Base-by-base conservation (phyloP, 768 basidiomycete genomes). In the Psilocybe cyanescens region DNA sequence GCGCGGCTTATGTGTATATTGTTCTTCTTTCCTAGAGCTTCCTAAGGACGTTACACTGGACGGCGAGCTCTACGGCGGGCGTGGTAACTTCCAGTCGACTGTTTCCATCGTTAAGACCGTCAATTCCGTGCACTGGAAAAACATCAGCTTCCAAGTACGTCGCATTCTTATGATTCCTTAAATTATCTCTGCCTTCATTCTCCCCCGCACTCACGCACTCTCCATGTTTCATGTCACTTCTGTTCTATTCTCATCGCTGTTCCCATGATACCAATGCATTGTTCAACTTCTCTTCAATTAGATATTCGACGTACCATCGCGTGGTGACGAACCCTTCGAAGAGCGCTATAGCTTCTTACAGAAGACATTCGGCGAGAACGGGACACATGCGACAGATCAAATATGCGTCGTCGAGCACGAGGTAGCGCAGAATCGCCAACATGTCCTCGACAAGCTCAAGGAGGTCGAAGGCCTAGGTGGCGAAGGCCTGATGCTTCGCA, bases 301-400 rank as follows among this genome's bases (percentile, higher is more conserved):
- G 83, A 76, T 86, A 50, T 87, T 87, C 61, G 86, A 87, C 65
- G 76, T 85, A 30, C 86, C 85, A 9, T 85, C 84, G 2, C 76
- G 74, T 17, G 79, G 75, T 16, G 61, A 74, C 0, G 71, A 78
- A 19, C 75, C 79, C 0, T 87, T 87, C 61, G 86, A 87, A 70
- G 78, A 82, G 6, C 81, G 86, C 5, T 68, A 84, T 29, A 73
- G 74, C 0, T 74, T 72, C 51, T 72, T 87, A 16, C 70, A 81
- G 61, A 73, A 74, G 51, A 73, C 76, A 0, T 86, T 86, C 62
- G 85, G 83, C 24, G 73, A 77, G 4, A 75, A 73, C 16, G 84
- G 83, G 2, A 74, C 76, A 0, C 76, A 82, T 63, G 74, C 72
- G 11, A 74, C 71, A 8, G 74, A 79, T 11, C 74, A 83, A 49